Conservation (phyloP, 1,284 basidiomycete species). For the Sanghuangporus baumii region DNA sequence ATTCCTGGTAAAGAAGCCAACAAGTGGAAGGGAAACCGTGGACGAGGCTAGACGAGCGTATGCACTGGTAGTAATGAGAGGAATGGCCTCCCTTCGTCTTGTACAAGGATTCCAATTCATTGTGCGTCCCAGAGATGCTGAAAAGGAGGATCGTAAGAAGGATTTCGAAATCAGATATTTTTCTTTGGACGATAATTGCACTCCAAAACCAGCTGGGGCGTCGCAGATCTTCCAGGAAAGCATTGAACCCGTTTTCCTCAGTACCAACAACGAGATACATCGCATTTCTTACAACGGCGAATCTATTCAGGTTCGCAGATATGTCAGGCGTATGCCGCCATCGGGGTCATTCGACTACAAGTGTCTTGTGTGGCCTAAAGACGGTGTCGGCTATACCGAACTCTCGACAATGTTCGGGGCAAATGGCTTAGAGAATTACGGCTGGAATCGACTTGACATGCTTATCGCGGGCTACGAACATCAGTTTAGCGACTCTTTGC, state of each 20-base stretch:
- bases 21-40: conserved; percentile 34
- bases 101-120: conserved; percentile 98
- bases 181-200: conserved; percentile 47
- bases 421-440: conserved; percentile 74
- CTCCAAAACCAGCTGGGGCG: conserved; percentile 58
- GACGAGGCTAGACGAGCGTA: conserved; percentile 62
- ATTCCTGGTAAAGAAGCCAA: conserved; percentile 70
- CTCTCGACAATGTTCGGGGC: conserved; percentile 72
- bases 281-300: conserved; percentile 85
- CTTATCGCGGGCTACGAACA: conserved; percentile 84
- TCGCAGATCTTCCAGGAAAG: conserved; percentile 64
- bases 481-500: conserved; percentile 72
- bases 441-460: conserved; percentile 85
- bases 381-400: conserved; percentile 83
- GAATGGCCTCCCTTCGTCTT: conserved; percentile 89
- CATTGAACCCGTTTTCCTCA: conserved; percentile 81
- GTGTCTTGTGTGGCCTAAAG: conserved; percentile 90
- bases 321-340: conserved; percentile 70
- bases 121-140: conserved; percentile 36
- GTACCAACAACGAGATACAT: conserved; percentile 95
- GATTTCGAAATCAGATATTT: conserved; percentile 43
- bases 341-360: conserved; percentile 70
- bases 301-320: conserved; percentile 83
- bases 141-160: conserved; percentile 24
- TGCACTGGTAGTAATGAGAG: conserved; percentile 85